Base-by-base conservation (phyloP, 208 protist genomes). In the Trypanosoma vivax region DNA sequence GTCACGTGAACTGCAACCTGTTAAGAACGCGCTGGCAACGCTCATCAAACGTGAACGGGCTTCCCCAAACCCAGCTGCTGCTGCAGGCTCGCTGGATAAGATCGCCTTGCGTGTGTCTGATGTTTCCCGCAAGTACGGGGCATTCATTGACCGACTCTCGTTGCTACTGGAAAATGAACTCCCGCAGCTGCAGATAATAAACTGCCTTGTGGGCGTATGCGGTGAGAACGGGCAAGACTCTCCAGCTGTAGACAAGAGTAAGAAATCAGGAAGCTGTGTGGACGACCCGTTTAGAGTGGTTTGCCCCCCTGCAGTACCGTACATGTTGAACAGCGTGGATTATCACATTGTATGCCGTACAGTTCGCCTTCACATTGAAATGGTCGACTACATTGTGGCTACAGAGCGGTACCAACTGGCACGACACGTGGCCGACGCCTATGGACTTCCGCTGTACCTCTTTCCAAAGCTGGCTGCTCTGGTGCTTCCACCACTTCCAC, bases 381-480 rank as follows among this genome's bases (percentile, higher is more conserved):
- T 93, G 54, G 70, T 93, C 1, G 60, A 83, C 25, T 93, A 93
- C 60, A 66, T 93, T 21, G 71, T 93, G 33, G 53, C 62, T 7
- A 93, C 85, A n/a, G 59, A 74, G 10, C 76, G 81, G 10, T 39
- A 60, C 27, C 53, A 45, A 29, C 61, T 87, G 14, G 85, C 85
- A 13, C 45, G 50, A 38, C 76, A 86, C 54, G 76, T 89, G 16
- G 63, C 68, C 2, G 55, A 74, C 3, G 48, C 58, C 31, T 93
- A 93, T 69, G 59, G 58, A 7, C 63, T 93, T 16, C 79, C 85
- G 0, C 50, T 79, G 14, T 62, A 79, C 60, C 86, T 75, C 76
- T 93, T 93, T 51, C 81, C 85, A 21, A 65, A 45, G n/a, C 64
- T 92, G 0, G 29, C 50, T 1, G 5, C 48, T 29, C 35, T 54